Base-by-base conservation (phyloP, 2,329 filamentous ascomycete genomes). In the Monosporascus sp. region DNA sequence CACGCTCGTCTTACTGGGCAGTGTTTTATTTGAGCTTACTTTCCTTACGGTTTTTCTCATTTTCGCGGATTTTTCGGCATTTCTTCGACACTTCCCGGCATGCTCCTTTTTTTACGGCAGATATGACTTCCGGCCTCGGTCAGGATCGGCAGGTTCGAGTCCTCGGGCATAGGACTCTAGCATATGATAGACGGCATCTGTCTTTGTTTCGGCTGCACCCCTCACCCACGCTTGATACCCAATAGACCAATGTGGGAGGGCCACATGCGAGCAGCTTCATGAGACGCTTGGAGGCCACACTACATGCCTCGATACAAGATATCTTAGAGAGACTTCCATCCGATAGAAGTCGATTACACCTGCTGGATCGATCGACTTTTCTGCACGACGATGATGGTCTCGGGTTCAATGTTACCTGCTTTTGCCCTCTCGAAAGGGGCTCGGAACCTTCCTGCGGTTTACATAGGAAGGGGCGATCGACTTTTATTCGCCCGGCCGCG, bases 101-200 rank as follows among this genome's bases (percentile, higher is more conserved):
- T 63, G 59, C 61, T 65, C 59, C 60, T 63, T 67, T 63, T 67
- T 65, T 63, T 64, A 65, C 63, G 63, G 61, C 64, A 65, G 61
- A 67, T 56, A 61, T 62, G 60, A 64, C 56, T 64, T 67, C 58
- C 60, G 60, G 60, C 61, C 61, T 61, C 55, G 58, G 60, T 59
- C 58, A 61, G 62, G 64, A 67, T 64, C 61, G 65, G 65, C 66
- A 67, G 64, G 62, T 64, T 67, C 57, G 65, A 66, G 65, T 65
- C 61, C 64, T 63, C 59, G 55, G 59, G 59, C 61, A 59, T 62
- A 64, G 65, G 56, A 63, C 67, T 66, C 64, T 55, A 60, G 63
- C 67, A 67, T 65, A 69, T 59, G 67, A 69, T 69, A 69, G 66
- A 69, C 61, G 66, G 67, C 66, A 69, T 69, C 66, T 64, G 64